Percentiles rank a stretch among this genome's conserved stretches.
phyloP scores from a whole-genome alignment of 192 early-diverging fungal genomes.

The Phycomyces blakesleeanus region DNA sequence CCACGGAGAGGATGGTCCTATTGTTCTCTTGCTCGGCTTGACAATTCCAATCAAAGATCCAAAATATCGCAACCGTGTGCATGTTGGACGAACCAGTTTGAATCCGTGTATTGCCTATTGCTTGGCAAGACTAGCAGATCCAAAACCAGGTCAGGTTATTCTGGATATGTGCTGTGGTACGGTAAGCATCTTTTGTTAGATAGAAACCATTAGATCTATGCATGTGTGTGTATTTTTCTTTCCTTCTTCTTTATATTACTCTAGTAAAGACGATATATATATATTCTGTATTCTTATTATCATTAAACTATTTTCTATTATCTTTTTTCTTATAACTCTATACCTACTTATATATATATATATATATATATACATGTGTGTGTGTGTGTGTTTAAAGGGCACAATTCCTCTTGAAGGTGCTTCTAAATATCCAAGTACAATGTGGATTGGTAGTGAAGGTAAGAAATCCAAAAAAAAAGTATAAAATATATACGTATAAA shows the following conservation, averaged over 20 bases:
- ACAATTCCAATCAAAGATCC: conserved; percentile 5
- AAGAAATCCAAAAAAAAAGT: no score
- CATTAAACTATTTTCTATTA: no score
- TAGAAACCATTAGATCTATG: no score
- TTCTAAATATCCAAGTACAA: conserved; percentile 27
- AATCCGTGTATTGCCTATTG: conserved; percentile 42
- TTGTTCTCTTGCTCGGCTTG: conserved; percentile 8
- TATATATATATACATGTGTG: no score
- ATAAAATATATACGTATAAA: no score
- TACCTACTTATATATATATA: no score
- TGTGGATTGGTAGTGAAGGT: conserved; percentile 41
- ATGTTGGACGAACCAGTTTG: conserved; percentile 40
- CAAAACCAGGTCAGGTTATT: conserved; percentile 39
- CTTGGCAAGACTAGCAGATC: conserved; percentile 27
- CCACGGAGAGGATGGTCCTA: not conserved
- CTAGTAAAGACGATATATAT: no score
- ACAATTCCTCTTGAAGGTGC: conserved; percentile 37
- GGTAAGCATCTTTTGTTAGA: conserved; percentile 4
- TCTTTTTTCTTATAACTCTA: no score
- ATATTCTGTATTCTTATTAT: no score
- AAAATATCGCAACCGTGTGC: conserved; percentile 36
- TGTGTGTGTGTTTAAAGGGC: not conserved
- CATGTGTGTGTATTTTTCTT: not conserved
- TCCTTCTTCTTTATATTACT: not conserved
- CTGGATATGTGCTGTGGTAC: conserved; percentile 45